phyloP scores from a whole-genome alignment of 2,329 filamentous ascomycete genomes.

The Fusarium cyanostomum region DNA sequence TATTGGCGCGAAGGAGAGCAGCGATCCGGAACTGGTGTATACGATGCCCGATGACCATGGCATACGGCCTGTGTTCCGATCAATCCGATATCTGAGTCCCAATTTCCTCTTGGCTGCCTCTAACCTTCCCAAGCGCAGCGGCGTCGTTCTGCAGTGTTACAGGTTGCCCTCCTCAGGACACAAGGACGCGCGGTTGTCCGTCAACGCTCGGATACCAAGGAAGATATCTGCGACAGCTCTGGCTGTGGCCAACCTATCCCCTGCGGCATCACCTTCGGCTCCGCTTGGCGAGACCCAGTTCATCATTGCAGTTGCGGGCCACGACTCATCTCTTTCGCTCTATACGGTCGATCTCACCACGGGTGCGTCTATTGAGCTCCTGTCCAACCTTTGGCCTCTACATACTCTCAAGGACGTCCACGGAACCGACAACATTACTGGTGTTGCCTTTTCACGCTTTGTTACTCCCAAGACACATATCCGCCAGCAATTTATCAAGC shows the following conservation, averaged over 20 bases:
- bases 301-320: constrained; percentile 80
- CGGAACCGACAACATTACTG: constrained; percentile 64
- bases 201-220: constrained; percentile 68
- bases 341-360: constrained; percentile 78
- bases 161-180: constrained; percentile 57
- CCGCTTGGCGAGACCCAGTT: constrained; percentile 76
- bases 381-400: constrained; percentile 63
- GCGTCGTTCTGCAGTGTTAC: constrained; percentile 65
- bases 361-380: constrained; percentile 57
- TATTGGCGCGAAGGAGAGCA: constrained; percentile 57
- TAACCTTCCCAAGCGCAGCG: constrained; percentile 68
- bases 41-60: constrained; percentile 61
- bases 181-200: constrained; percentile 59
- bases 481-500: constrained; percentile 63
- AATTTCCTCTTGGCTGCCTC: constrained; percentile 66
- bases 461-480: constrained; percentile 59
- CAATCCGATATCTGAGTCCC: constrained; percentile 67
- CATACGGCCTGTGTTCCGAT: constrained; percentile 62
- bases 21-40: constrained; percentile 64
- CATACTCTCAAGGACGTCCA: constrained; percentile 64
- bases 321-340: constrained; percentile 80
- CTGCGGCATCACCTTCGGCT: constrained; percentile 58
- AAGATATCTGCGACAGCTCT: constrained; percentile 79
- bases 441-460: constrained; percentile 67
- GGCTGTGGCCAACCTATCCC: constrained; percentile 76